Evolutionary conservation across 805 yeast genomes (phyloP).

Genomic region (Metschnikowia matae): DNA sequence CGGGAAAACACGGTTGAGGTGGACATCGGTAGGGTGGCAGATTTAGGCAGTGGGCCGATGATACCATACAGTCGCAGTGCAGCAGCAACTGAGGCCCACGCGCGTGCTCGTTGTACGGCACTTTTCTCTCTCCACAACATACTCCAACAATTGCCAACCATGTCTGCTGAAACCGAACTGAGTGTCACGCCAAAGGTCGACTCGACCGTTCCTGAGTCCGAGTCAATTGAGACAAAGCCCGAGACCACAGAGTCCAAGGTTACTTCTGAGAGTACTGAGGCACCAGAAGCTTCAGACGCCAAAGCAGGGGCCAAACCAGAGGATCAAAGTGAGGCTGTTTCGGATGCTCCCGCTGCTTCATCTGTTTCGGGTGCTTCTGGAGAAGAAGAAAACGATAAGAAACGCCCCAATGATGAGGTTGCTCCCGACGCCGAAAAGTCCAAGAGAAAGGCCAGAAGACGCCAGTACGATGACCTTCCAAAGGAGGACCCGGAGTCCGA

Average conservation of each 20-base stretch:
- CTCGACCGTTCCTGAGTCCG: constrained; percentile 5
- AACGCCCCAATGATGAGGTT: background rate
- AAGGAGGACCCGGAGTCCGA: constrained; percentile 42
- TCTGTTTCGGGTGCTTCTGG: no score
- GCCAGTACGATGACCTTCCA: constrained; percentile 60
- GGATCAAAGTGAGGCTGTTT: background rate
- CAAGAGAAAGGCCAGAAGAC: constrained; percentile 54
- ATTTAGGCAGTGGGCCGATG: background rate
- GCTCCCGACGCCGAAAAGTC: constrained; percentile 23
- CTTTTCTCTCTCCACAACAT: background rate
- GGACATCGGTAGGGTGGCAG: no score
- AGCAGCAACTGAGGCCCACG: background rate
- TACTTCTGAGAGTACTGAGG: no score
- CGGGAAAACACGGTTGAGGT: no score
- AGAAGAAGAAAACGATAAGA: background rate
- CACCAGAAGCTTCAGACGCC: background rate
- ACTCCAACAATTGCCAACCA: background rate
- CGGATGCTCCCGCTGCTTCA: no score
- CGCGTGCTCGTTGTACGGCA: background rate
- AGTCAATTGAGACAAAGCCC: constrained; percentile 8
- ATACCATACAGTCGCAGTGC: background rate
- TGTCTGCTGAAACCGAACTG: constrained; percentile 3
- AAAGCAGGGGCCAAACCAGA: background rate
- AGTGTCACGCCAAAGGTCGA: background rate
- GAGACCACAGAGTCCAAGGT: background rate